Conservation (phyloP, 2,329 filamentous ascomycete species). For the Sarocladiaceae sp. region DNA sequence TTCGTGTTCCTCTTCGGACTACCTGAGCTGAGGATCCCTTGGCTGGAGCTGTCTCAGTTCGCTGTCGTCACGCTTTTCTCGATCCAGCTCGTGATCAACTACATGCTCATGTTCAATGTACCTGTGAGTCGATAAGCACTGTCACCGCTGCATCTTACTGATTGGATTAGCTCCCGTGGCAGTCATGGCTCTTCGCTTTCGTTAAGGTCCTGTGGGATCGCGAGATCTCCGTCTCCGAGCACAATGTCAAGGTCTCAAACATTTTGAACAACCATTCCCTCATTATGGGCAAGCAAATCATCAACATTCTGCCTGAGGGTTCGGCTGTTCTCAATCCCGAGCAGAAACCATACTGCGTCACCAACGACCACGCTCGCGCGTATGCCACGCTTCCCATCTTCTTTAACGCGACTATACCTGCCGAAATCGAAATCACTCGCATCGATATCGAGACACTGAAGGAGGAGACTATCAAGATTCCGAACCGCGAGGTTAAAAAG, state of each 20-base stretch:
- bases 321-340: conserved; percentile 85
- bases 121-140: conserved; percentile 44
- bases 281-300: conserved; percentile 93
- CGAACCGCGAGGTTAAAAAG: conserved; percentile 65
- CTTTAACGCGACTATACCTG: conserved; percentile 89
- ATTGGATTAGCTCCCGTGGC: conserved; percentile 57
- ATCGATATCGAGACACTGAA: conserved; percentile 75
- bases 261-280: conserved; percentile 89
- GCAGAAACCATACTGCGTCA: conserved; percentile 73
- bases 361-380: conserved; percentile 47
- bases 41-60: conserved; percentile 83
- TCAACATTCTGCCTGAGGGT: conserved; percentile 95
- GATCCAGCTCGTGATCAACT: conserved; percentile 66
- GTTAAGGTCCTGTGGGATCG: conserved; percentile 83
- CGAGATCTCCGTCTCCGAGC: conserved; percentile 89
- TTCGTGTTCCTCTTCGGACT: conserved; percentile 80
- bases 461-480: conserved; percentile 74
- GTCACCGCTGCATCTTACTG: neutral
- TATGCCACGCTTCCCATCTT: conserved; percentile 70
- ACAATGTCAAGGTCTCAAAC: conserved; percentile 78
- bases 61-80: conserved; percentile 67
- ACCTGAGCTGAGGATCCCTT: conserved; percentile 85
- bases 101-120: conserved; percentile 88
- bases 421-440: conserved; percentile 81
- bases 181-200: conserved; percentile 64